Base-by-base conservation (phyloP, 139 green algal species). In the Zygnema circumcarinatum region DNA sequence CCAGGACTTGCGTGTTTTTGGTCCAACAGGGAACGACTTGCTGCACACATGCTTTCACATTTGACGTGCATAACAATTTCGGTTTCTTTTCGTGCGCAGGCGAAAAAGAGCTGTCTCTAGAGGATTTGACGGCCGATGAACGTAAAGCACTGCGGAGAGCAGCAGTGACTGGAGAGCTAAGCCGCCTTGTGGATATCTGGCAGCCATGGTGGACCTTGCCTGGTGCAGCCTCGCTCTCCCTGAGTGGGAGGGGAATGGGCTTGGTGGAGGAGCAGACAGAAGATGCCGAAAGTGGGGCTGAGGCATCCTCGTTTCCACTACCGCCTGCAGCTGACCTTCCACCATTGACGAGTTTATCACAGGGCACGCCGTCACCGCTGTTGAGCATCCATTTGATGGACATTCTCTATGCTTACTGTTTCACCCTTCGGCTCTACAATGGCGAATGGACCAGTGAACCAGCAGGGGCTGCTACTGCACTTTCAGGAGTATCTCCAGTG, bases 341-440 rank as follows among this genome's bases (percentile, higher is more conserved):
- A 85, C 31, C 79, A 2, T 40, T 86, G 79, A 33, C 2, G 7
- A 35, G 3, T 7, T 11, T 86, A 3, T 85, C 52, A 21, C 2
- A 16, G 7, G 11, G 22, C 36, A 62, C 62, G n/a, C 79, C 79
- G 2, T 86, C 79, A 21, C 31, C 79, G 20, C 79, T 86, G 39
- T 29, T 86, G 3, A 35, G 2, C 3, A 32, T 86, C 2, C 79
- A 86, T 47, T 29, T 86, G 7, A 68, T 83, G 39, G 69, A 86
- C 7, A 86, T 86, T 47, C 62, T 83, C 79, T 86, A 86, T 68
- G 33, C 3, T 22, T 86, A 86, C 67, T 86, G 79, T 7, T 86
- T 84, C 79, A 83, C 69, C 3, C 11, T 86, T 32, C 62, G 79
- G 21, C 82, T 68, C 32, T 86, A 84, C n/a, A 86, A 86, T 11